These are phyloP conservation scores for Irpex sp. DNA, from an alignment of 1,284 basidiomycete genomes.

Conservation along the genomic window DNA sequence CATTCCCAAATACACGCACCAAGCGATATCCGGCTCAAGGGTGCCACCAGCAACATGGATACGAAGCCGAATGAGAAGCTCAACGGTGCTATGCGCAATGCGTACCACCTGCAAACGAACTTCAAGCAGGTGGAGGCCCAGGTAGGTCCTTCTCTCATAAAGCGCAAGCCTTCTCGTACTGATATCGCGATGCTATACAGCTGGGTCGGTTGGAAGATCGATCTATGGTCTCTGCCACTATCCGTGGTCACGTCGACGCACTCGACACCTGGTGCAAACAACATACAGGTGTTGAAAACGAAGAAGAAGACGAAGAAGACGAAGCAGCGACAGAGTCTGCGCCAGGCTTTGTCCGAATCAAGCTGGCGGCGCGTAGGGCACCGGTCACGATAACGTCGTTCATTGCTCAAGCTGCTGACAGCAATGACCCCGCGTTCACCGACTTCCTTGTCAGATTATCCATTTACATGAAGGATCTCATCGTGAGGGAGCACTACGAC, in stretches of 20 bases:
- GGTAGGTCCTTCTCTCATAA: slow-evolving; percentile 11
- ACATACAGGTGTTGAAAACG: neutral
- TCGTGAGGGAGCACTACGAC: neutral
- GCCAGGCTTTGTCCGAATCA: neutral
- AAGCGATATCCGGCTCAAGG: slow-evolving; percentile 22
- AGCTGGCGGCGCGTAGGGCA: neutral
- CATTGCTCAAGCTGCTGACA: too few species aligned
- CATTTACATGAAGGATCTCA: neutral
- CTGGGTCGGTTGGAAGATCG: slow-evolving; percentile 15
- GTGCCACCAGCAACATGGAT: slow-evolving; percentile 16
- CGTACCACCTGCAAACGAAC: slow-evolving; percentile 25
- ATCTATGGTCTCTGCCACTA: neutral
- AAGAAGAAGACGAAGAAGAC: neutral
- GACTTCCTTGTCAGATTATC: slow-evolving; percentile 7
- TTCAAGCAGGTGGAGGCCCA: slow-evolving; percentile 25
- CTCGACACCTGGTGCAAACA: neutral
- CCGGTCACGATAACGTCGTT: neutral
- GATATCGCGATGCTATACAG: slow-evolving; percentile 6
- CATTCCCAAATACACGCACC: slow-evolving; percentile 19
- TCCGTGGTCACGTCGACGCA: slow-evolving; percentile 10
- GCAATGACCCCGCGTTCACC: slow-evolving; percentile 2
- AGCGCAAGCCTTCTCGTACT: neutral
- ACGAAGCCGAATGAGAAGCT: slow-evolving; percentile 24
- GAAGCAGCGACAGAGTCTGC: neutral
- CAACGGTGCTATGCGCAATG: slow-evolving; percentile 22